These are phyloP conservation scores for Cytospora leucostoma DNA, from an alignment of 2,329 filamentous ascomycete species.

Conservation along the genomic window DNA sequence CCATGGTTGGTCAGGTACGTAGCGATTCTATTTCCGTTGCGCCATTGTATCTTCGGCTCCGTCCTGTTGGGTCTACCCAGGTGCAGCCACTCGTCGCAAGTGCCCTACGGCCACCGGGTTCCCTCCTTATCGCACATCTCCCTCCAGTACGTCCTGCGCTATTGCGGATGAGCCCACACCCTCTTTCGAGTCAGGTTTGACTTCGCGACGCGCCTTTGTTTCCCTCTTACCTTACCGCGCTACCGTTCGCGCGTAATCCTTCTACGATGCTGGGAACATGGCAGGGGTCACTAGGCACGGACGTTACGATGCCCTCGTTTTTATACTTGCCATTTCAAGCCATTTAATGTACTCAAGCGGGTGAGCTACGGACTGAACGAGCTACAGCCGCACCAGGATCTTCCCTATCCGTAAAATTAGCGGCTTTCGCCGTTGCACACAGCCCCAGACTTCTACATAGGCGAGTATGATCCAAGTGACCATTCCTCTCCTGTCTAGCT, in stretches of 20 bases:
- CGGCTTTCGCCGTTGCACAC: slow-evolving; percentile 12
- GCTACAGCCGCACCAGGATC: slow-evolving; percentile 3
- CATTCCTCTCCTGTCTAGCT: slow-evolving; percentile 20
- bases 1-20: slow-evolving; percentile 8
- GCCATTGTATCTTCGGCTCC: slow-evolving; percentile 15
- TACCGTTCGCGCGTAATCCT: slow-evolving; percentile 2
- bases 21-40: slow-evolving; percentile 21
- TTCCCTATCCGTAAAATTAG: slow-evolving; percentile 13
- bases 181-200: slow-evolving; percentile 2
- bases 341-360: not conserved
- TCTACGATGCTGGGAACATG: slow-evolving; percentile 3
- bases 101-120: slow-evolving; percentile 10
- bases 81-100: slow-evolving; percentile 5
- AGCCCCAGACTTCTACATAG: slow-evolving; percentile 14
- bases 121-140: slow-evolving; percentile 12
- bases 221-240: not conserved
- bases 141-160: not conserved
- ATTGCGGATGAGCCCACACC: slow-evolving; percentile 1
- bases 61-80: slow-evolving; percentile 4
- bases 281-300: slow-evolving; percentile 12
- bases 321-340: slow-evolving; percentile 14
- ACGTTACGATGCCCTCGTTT: slow-evolving; percentile 9
- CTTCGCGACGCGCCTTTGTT: not conserved
- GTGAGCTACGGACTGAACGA: not conserved
- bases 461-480: slow-evolving; percentile 13